phyloP scores from a whole-genome alignment of 257 asterid genomes.

The Solanum microdontum region DNA sequence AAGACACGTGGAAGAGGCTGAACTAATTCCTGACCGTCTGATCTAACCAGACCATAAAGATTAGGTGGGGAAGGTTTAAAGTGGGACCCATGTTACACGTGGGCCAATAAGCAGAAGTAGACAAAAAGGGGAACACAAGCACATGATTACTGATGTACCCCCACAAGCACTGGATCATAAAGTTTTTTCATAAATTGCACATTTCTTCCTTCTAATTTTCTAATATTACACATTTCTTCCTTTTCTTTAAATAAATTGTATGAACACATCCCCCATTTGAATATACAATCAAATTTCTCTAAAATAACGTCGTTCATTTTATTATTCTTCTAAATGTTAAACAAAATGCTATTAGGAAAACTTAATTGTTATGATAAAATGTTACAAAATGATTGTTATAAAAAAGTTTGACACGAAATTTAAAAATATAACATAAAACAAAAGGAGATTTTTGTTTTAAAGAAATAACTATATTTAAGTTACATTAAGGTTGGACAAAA shows the following conservation, averaged over 20 bases:
- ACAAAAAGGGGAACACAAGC: slow-evolving; percentile 25
- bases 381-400: background rate
- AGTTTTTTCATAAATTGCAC: background rate
- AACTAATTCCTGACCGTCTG: slow-evolving; percentile 14
- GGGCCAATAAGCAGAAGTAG: slow-evolving; percentile 6
- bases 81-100: slow-evolving; percentile 6
- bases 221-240: background rate
- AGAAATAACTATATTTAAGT: background rate
- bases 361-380: too few relatives aligned
- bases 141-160: slow-evolving; percentile 25
- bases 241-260: background rate
- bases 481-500: background rate
- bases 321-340: background rate
- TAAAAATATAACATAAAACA: background rate
- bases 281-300: too few relatives aligned
- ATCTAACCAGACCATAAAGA: background rate
- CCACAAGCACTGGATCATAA: background rate
- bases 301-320: too few relatives aligned
- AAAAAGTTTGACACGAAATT: rapidly evolving
- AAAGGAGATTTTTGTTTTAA: background rate
- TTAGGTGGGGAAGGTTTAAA: background rate
- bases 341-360: too few relatives aligned
- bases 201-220: background rate
- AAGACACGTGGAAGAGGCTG: slow-evolving; percentile 17
- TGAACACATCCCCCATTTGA: too few relatives aligned